phyloP scores from a whole-genome alignment of 495 filamentous ascomycete species.

The Wilcoxina mikolae region DNA sequence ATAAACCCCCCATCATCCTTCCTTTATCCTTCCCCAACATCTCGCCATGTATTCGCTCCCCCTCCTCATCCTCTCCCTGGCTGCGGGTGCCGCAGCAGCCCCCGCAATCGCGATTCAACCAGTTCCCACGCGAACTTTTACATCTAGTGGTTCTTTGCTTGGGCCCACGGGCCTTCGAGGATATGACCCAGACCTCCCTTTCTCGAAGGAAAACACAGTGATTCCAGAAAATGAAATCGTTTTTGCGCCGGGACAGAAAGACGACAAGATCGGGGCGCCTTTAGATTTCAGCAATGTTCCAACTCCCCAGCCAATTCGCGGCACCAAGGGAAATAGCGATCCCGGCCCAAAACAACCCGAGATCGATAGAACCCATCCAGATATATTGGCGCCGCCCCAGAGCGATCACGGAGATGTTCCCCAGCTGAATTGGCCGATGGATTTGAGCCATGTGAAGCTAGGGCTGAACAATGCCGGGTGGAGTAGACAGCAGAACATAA shows the following conservation, averaged over 20 bases:
- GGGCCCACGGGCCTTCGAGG: slow-evolving; percentile 25
- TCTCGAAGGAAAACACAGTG: slow-evolving; percentile 19
- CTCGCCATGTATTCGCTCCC: no score
- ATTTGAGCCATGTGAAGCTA: slow-evolving; percentile 47
- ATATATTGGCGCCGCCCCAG: slow-evolving; percentile 49
- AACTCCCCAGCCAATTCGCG: slow-evolving; percentile 57
- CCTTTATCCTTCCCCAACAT: no score
- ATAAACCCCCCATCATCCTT: no score
- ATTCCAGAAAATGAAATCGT: slow-evolving; percentile 15
- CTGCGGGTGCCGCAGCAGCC: not conserved
- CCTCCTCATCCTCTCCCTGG: not conserved
- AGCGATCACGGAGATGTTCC: slow-evolving; percentile 45
- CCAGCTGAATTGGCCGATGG: slow-evolving; percentile 60
- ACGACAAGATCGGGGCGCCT: slow-evolving; percentile 43
- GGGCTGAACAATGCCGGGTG: slow-evolving; percentile 47
- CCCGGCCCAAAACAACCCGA: slow-evolving; percentile 30
- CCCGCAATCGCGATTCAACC: not conserved
- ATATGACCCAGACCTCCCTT: slow-evolving; percentile 14
- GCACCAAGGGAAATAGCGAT: slow-evolving; percentile 39
- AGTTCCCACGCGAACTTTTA: slow-evolving; percentile 21
- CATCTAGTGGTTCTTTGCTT: slow-evolving; percentile 13
- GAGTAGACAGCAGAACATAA: slow-evolving; percentile 52
- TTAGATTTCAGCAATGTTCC: slow-evolving; percentile 48
- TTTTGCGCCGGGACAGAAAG: slow-evolving; percentile 42
- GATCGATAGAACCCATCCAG: slow-evolving; percentile 51